A percentile compares a stretch with the other conserved stretches of the same genome.
Conservation (phyloP, 176 grass and related monocot species). For the Zea luxurians region DNA sequence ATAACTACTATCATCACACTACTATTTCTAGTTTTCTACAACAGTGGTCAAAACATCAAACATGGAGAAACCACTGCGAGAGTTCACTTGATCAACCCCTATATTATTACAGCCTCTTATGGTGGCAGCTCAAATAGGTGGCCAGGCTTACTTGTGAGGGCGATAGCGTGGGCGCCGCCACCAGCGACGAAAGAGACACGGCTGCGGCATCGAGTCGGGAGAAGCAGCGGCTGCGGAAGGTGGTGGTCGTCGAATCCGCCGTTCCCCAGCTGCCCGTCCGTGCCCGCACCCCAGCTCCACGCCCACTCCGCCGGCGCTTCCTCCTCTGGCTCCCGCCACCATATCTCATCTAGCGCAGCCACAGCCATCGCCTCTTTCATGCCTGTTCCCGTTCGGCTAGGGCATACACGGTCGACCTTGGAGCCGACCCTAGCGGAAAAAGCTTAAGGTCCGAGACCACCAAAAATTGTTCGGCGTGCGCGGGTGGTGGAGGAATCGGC, state of each 20-base stretch:
- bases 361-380: constrained; percentile 27
- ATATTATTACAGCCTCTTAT: background rate
- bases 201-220: constrained; percentile 45
- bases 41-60: background rate
- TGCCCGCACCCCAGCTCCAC: constrained; percentile 87
- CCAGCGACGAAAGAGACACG: constrained; percentile 63
- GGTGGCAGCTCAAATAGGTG: background rate
- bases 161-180: constrained; percentile 82
- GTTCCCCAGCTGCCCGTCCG: constrained; percentile 83
- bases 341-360: constrained; percentile 16
- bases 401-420: background rate
- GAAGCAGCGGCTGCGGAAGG: constrained; percentile 57
- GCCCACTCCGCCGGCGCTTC: constrained; percentile 39
- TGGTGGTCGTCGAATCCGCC: constrained; percentile 54
- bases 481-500: background rate
- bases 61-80: background rate
- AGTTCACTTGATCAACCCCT: background rate
- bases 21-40: background rate
- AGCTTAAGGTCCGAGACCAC: background rate
- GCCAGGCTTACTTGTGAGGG: constrained; percentile 52
- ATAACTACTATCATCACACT: background rate
- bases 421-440: background rate
- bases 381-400: background rate
- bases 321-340: constrained; percentile 2
- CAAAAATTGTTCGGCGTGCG: too few species aligned